Percentiles rank a stretch among this genome's conserved stretches.
These are phyloP conservation scores for Leishmania amazonensis DNA, from an alignment of 208 protist genomes.

Conservation along the genomic window DNA sequence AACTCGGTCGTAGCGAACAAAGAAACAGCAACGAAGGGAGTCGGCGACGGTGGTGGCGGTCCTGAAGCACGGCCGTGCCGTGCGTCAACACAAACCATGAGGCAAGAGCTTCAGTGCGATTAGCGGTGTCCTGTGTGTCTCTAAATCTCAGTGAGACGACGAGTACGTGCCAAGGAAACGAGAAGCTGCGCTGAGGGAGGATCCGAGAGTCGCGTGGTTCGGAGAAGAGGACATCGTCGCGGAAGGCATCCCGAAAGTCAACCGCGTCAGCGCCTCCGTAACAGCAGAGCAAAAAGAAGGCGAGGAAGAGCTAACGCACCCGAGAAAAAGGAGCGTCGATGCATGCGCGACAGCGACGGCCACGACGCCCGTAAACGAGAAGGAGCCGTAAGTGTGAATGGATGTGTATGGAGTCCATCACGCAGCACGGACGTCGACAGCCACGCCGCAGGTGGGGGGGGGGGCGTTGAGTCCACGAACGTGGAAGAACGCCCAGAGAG, in stretches of 20 bases:
- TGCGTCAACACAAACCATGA: background rate
- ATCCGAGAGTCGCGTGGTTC: background rate
- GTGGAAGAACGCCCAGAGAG: background rate
- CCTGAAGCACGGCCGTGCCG: background rate
- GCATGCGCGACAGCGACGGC: background rate
- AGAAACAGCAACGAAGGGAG: background rate
- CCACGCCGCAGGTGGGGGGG: background rate
- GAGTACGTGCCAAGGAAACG: background rate
- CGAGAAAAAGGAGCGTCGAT: background rate
- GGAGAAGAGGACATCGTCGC: background rate
- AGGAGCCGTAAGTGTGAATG: background rate
- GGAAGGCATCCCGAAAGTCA: background rate
- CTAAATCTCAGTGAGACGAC: background rate
- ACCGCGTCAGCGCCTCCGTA: background rate
- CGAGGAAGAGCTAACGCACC: background rate
- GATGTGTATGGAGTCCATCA: background rate
- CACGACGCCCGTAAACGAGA: background rate
- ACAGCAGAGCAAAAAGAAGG: background rate
- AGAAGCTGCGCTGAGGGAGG: background rate
- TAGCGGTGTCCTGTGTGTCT: background rate
- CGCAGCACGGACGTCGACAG: background rate
- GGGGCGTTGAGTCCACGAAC: background rate
- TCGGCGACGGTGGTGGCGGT: background rate
- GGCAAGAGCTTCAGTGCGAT: background rate
- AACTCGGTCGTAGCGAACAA: background rate